Evolutionary conservation across 495 filamentous ascomycete genomes (phyloP), one percentile per base, ranked within the genome.

Genomic region (Lentithecium fluviatile): DNA sequence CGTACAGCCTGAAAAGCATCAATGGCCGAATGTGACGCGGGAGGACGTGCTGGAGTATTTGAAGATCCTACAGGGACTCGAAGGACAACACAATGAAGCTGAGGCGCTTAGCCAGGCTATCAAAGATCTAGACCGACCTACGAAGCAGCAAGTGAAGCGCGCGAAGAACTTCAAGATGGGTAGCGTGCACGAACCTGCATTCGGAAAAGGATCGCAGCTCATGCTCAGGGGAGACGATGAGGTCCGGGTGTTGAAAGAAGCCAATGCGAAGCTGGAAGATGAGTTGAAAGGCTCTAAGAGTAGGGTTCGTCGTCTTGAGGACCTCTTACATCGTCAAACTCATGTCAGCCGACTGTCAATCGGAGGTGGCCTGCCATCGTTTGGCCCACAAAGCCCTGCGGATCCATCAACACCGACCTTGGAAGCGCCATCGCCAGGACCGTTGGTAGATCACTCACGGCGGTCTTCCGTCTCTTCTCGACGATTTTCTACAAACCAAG

Each of bases 131-230:
- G 82, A 79, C 61, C 84, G 78, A 43, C 91, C 92, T 0, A 91
- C 88, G 5, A 86, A 85, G 62, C 88, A 89, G 69, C 83, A 85
- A 67, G 81, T 83, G 45, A 90, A 88, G 70, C 81, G 88, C 49
- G 84, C 90, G 38, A 95, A 91, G 67, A 90, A 89, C 0, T 97
- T 99, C 80, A 97, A 96, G 68, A 90, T 91, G 65, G 95, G 94
- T 40, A 97, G 92, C 66, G 81, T 99, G 12, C 91, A 97, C 65
- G 94, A 97, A 66, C 85, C 86, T 13, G 80, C 79, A 11, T 78
- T 90, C 46, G 88, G 90, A 34, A 84, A 84, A 58, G 91, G 87
- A 56, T 92, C 91, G 10, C 78, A 97, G 21, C 65, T 68, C n/a
- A 72, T 96, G 34, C 79, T 93, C 7, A 82, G 88, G 36, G 88